Conservation (phyloP, 2,329 filamentous ascomycete species). For the Parasarocladium wereldwijsianum region DNA sequence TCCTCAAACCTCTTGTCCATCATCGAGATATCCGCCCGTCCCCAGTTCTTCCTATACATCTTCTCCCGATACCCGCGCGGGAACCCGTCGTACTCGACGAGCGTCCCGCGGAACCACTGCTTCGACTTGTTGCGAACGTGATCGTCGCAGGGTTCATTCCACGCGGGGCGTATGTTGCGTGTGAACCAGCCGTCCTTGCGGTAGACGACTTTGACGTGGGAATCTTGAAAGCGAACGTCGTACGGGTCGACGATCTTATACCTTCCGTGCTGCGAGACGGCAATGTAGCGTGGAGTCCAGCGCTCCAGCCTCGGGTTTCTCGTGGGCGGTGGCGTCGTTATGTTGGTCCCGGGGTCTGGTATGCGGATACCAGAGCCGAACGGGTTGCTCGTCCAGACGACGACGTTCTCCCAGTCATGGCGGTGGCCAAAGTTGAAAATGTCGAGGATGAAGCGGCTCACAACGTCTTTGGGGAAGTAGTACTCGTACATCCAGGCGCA, state of each 20-base stretch:
- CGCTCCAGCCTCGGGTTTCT: too few relatives aligned
- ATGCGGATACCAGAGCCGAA: too few relatives aligned
- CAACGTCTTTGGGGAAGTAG: conserved; percentile 28
- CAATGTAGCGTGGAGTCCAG: conserved; percentile 17
- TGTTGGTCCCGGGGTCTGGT: too few relatives aligned
- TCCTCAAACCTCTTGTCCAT: too few relatives aligned
- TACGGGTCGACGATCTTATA: conserved; percentile 12
- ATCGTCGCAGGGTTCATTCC: conserved; percentile 10
- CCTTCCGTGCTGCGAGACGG: conserved; percentile 16
- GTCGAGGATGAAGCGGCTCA: conserved; percentile 10
- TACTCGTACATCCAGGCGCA: conserved; percentile 27
- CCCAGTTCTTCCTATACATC: too few relatives aligned
- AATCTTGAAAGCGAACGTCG: conserved; percentile 14
- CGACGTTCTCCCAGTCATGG: conserved; percentile 26
- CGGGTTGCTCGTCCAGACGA: too few relatives aligned
- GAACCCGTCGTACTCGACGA: conserved; percentile 18
- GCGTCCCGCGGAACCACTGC: conserved; percentile 16
- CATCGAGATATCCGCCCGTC: too few relatives aligned
- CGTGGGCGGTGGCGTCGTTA: too few relatives aligned
- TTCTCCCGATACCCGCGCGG: too few relatives aligned
- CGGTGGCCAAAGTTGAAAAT: conserved; percentile 18
- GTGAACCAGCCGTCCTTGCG: conserved; percentile 20
- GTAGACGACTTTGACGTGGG: conserved; percentile 22
- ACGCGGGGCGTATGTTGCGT: conserved; percentile 20
- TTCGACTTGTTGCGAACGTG: conserved; percentile 18